Conservation (phyloP, 495 filamentous ascomycete genomes). For the Apodospora peruviana region DNA sequence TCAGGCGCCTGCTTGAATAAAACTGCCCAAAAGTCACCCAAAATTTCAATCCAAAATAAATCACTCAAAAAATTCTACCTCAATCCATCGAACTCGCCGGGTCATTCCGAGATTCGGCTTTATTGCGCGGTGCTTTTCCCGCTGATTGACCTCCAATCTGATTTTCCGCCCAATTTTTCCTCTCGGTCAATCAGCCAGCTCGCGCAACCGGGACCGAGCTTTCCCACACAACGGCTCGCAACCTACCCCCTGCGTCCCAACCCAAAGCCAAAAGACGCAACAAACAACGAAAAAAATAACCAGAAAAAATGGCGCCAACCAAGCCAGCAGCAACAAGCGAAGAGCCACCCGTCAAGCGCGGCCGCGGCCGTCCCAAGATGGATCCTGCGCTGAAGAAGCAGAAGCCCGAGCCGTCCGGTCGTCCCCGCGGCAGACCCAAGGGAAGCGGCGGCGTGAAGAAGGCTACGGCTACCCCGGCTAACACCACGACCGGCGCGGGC, state of each 20-base stretch:
- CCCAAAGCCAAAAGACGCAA: background rate
- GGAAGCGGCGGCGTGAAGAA: constrained; percentile 36
- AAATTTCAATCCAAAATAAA: too few relatives aligned
- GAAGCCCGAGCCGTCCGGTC: constrained; percentile 33
- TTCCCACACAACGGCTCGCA: background rate
- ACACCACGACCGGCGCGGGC: constrained; percentile 9
- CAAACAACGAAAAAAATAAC: background rate
- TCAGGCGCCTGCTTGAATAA: too few relatives aligned
- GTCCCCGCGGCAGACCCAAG: constrained; percentile 40
- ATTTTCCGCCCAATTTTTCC: background rate
- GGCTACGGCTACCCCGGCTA: constrained; percentile 7
- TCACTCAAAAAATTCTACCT: too few relatives aligned
- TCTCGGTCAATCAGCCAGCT: background rate
- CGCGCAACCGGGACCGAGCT: background rate
- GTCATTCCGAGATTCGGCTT: too few relatives aligned
- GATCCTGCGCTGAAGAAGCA: constrained; percentile 29
- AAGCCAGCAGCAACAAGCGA: constrained; percentile 6
- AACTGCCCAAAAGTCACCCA: too few relatives aligned
- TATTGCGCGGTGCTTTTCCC: too few relatives aligned
- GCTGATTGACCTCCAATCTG: background rate
- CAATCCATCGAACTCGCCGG: too few relatives aligned
- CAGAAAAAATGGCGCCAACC: constrained; percentile 15
- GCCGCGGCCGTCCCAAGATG: constrained; percentile 39
- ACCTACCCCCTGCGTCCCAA: background rate
- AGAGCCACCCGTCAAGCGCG: constrained; percentile 31